Evolutionary conservation across 1,284 basidiomycete genomes (phyloP).

Genomic region (Pholiota adiposa): DNA sequence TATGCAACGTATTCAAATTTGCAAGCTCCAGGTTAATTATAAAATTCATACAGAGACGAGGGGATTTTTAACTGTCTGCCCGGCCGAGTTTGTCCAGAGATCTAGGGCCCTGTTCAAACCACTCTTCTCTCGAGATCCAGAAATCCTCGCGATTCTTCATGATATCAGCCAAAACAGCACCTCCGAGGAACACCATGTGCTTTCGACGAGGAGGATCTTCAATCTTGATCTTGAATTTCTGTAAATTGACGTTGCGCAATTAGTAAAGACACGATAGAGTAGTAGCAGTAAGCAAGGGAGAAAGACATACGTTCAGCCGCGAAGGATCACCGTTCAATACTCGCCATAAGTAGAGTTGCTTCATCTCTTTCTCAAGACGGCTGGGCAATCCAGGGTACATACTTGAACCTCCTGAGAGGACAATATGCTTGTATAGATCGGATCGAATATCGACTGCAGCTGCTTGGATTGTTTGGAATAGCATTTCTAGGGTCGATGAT

Average conservation of each 20-base stretch:
- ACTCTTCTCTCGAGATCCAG: conserved; percentile 93
- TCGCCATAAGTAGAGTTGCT: conserved; percentile 93
- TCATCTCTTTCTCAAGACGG: conserved; percentile 99
- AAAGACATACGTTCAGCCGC: conserved; percentile 78
- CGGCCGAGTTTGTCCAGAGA: conserved; percentile 85
- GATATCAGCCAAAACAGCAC: conserved; percentile 95
- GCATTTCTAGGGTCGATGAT: conserved; percentile 69
- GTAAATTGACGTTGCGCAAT: conserved; percentile 6
- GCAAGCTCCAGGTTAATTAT: background rate
- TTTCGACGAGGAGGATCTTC: conserved; percentile 98
- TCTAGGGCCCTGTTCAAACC: conserved; percentile 87
- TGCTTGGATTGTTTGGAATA: conserved; percentile 94
- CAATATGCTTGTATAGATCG: conserved; percentile 98
- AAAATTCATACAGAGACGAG: conserved; percentile 1
- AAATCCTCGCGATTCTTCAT: conserved; percentile 96
- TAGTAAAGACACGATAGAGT: background rate
- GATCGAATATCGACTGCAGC: conserved; percentile 90
- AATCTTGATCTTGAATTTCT: conserved; percentile 99
- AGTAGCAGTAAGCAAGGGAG: background rate
- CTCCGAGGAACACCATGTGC: conserved; percentile 99
- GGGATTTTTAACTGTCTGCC: conserved; percentile 44
- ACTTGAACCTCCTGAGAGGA: conserved; percentile 95
- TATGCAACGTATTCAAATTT: background rate
- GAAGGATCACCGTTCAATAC: conserved; percentile 87
- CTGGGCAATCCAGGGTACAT: conserved; percentile 99